Evolutionary conservation across 2,329 filamentous ascomycete species (phyloP).

Genomic region (Claviceps sorghi): DNA sequence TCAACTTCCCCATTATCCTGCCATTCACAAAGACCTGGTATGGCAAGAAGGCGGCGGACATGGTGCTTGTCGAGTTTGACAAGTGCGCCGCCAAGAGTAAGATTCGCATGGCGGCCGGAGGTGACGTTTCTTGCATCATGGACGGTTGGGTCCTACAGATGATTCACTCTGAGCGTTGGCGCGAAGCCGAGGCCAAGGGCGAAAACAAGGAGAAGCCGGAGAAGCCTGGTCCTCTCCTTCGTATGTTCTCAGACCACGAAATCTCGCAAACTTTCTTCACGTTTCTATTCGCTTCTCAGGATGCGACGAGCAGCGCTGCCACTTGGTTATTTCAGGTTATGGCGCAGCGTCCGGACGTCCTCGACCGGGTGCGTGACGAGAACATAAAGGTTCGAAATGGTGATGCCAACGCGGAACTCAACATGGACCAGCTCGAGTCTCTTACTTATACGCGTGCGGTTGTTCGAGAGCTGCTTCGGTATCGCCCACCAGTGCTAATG

Average conservation of each 20-base stretch:
- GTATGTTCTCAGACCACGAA: constrained; percentile 79
- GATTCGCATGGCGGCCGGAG: constrained; percentile 78
- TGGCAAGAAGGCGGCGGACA: constrained; percentile 86
- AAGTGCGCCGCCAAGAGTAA: constrained; percentile 90
- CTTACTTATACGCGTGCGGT: constrained; percentile 85
- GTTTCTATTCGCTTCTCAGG: constrained; percentile 93
- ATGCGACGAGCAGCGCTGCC: constrained; percentile 83
- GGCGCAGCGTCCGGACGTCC: constrained; percentile 82
- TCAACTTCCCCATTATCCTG: constrained; percentile 95
- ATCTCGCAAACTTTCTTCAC: constrained; percentile 91
- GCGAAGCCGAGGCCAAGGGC: constrained; percentile 61
- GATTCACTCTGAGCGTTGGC: constrained; percentile 71
- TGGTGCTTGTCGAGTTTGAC: constrained; percentile 78
- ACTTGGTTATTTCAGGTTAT: constrained; percentile 94
- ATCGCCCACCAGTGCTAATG: constrained; percentile 93
- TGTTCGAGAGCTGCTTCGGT: constrained; percentile 80
- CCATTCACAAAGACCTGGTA: constrained; percentile 95
- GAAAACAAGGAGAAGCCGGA: constrained; percentile 51
- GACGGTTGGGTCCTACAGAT: constrained; percentile 87
- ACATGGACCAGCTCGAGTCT: constrained; percentile 76
- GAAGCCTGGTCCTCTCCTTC: constrained; percentile 71
- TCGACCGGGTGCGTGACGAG: constrained; percentile 84
- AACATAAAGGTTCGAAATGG: constrained; percentile 66
- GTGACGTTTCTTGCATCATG: constrained; percentile 81
- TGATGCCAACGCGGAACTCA: constrained; percentile 53